phyloP scores from a whole-genome alignment of 129 eudicot genomes.

The Flaveria trinervia region DNA sequence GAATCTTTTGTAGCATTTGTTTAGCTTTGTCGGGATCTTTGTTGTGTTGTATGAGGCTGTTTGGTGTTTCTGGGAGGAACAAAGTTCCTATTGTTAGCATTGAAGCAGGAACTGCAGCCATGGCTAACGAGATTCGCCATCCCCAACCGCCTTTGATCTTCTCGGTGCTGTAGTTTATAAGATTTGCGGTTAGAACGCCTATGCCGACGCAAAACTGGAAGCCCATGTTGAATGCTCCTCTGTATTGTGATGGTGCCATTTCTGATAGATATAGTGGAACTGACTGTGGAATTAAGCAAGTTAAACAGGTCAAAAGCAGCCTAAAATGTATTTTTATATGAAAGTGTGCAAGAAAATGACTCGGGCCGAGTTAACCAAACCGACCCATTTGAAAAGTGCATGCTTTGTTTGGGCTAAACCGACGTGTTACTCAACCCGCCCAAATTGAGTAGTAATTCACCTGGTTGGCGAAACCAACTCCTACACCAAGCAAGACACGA shows the following conservation, averaged over 20 bases:
- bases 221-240: constrained; percentile 60
- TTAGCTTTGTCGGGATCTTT: constrained; percentile 47
- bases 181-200: constrained; percentile 54
- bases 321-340: not conserved
- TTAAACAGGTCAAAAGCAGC: not conserved
- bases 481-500: constrained; percentile 65
- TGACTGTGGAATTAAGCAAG: constrained; percentile 33
- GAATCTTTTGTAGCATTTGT: constrained; percentile 49
- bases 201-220: constrained; percentile 50
- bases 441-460: constrained; percentile 15
- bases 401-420: not conserved
- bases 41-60: constrained; percentile 50
- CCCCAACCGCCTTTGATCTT: constrained; percentile 60
- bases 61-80: constrained; percentile 61
- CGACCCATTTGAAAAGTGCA: not conserved
- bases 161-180: constrained; percentile 48
- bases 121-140: constrained; percentile 57
- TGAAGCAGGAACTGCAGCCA: constrained; percentile 56
- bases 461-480: constrained; percentile 77
- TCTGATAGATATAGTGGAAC: constrained; percentile 57
- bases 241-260: constrained; percentile 56
- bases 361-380: not conserved
- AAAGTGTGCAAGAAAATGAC: too few species aligned
- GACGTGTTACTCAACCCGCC: not conserved
- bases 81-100: constrained; percentile 48